Base-by-base conservation (phyloP, 192 early-diverging fungal species). In the Martensiomyces pterosporus region DNA sequence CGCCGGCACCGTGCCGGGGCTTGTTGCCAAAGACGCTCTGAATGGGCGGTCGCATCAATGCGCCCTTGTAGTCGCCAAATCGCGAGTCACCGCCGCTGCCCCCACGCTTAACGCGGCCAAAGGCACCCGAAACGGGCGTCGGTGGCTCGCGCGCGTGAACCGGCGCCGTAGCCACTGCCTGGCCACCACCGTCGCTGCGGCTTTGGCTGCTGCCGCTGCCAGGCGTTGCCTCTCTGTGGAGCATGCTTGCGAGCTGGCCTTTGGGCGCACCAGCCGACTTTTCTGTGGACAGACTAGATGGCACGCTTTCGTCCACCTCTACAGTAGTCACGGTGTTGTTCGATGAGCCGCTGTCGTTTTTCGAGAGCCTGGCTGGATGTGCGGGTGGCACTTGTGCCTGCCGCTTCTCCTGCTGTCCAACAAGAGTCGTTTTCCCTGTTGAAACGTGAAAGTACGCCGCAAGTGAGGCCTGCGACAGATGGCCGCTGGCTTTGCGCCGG, bases 211-310 rank as follows among this genome's bases (percentile, higher is more conserved):
- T 44, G 14, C 38, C 14, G 35, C 52, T 46, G 34, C 16, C 41
- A 14, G 39, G 45, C 16, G 47, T 29, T n/a, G n/a, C n/a, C 24
- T 67, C 64, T 14, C 42, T 57, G 33, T 57, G 49, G 3, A 73
- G 57, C 39, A 73, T 73, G 10, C 47, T 55, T 4, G 69, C 40
- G 18, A 73, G 54, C 42, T 73, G 69, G 27, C 69, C 64, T 22
- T 45, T 18, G 3, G 64, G 57, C 12, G 37, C 37, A 2, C 51
- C 29, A 15, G 9, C 36, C n/a, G 27, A 15, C 5, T 27, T 40
- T 8, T 50, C 57, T 2, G 33, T 24, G 18, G 47, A 45, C 18
- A 50, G 48, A 13, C 47, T 49, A 13, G 53, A 36, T 16, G 43
- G 43, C 3, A 56, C 52, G 24, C 52, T 67, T 3, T 42, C 52